Conservation (phyloP, 148 eudicot species). For the Persicaria maculosa region DNA sequence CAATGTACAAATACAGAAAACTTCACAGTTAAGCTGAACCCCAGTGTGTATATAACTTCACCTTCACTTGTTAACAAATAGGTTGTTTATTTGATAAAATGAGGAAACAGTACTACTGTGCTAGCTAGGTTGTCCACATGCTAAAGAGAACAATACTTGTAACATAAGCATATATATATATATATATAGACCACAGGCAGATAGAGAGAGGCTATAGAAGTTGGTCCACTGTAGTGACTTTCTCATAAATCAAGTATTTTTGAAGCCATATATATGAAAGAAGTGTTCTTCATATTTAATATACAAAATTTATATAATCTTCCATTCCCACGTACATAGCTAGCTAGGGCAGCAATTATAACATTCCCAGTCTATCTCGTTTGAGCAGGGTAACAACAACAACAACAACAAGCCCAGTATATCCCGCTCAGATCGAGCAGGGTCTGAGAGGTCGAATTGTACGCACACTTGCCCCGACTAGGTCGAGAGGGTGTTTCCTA, state of each 20-base stretch:
- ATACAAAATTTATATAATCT: too few relatives aligned
- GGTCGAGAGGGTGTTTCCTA: too few relatives aligned
- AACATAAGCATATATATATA: background rate
- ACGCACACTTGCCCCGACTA: too few relatives aligned
- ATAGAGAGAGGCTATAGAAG: background rate
- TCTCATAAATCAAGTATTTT: background rate
- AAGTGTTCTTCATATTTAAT: background rate
- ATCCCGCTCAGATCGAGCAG: too few relatives aligned
- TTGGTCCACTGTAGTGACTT: constrained; percentile 2
- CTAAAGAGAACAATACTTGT: background rate
- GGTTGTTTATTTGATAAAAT: background rate
- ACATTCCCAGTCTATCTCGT: too few relatives aligned
- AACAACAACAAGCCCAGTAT: too few relatives aligned
- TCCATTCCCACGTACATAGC: too few relatives aligned
- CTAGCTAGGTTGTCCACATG: background rate
- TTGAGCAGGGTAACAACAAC: too few relatives aligned
- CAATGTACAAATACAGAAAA: background rate
- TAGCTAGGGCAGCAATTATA: too few relatives aligned
- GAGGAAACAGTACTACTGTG: background rate
- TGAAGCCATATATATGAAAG: background rate
- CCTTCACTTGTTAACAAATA: background rate
- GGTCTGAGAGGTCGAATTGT: too few relatives aligned
- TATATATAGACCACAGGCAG: background rate
- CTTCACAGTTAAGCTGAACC: background rate
- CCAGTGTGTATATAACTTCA: background rate